Evolutionary conservation across 2,329 filamentous ascomycete species (phyloP), one percentile per base, ranked within the genome.

Genomic region (Podosphaera fusca): DNA sequence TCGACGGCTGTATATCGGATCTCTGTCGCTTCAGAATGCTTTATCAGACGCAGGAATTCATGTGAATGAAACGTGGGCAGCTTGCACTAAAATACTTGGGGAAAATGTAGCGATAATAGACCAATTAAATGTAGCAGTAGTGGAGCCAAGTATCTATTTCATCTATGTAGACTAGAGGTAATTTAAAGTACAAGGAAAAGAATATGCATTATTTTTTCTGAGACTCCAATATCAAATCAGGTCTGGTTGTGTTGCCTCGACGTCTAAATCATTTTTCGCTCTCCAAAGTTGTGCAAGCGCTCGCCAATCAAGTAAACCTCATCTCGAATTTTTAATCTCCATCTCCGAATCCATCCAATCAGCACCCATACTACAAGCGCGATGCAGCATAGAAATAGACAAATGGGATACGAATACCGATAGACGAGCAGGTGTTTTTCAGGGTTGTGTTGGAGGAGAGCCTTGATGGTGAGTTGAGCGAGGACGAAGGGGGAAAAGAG

Each of bases 221-320:
- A 12, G n/a, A 14, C 38, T 14, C 38, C 4, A 7, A 12, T 42
- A 7, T 42, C 38, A 42, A 12, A 6, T 12, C n/a, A 42, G 38
- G 38, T 42, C 10, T 42, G 5, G n/a, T 12, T 42, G n/a, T 8
- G 38, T 42, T 21, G 21, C 21, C 38, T 42, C 38, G 10, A 12
- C 9, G 10, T 12, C 10, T 12, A 3, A 3, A 1, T 14, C 5
- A 58, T 59, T 55, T 64, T 66, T 55, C 62, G 61, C 38, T 66
- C 82, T 2, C 87, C 86, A 70, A 95, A 94, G 69, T 98, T 98
- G 71, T 98, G 94, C 65, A 98, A 70, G 59, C 89, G 74, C 71
- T 98, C 90, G 1, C 92, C 92, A 66, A 96, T 92, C 50, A 98
- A 73, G 68, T 98, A 98, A 0, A 94, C 89, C 70, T 98, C 94